Evolutionary conservation across 2,329 filamentous ascomycete species (phyloP), one percentile per base, ranked within the genome.

Genomic region (Colletotrichum caudatum): DNA sequence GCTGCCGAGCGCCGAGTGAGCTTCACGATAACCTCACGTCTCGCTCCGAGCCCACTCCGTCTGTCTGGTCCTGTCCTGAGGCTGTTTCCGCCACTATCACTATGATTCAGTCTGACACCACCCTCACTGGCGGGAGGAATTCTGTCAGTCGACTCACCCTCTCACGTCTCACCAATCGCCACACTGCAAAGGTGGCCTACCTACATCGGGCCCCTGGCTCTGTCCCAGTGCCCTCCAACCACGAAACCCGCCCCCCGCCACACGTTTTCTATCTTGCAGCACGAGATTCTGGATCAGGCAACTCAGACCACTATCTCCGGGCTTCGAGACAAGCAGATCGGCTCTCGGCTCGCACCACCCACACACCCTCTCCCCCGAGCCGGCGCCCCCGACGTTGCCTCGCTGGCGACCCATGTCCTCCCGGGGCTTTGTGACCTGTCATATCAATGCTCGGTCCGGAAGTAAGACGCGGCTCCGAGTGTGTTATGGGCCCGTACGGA

Each of bases 331-430:
- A 71, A 56, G 51, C 62, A 60, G 70, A 71, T 71, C 70, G 70
- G 70, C 61, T 71, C 54, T 71, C 70, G 70, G 70, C 54, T 72
- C 66, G 66, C 56, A 66, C 51, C 54, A 46, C 53, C 61, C 70
- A 66, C 66, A 66, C 66, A 62, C 66, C 62, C 66, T 60, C 66
- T 57, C n/a, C 35, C 54, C 70, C 48, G 66, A 56, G 46, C 64
- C 67, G 56, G 48, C 14, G 56, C 67, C 50, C 57, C 64, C 46
- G 44, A 64, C 65, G 59, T 64, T 71, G 69, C 69, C 64, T 69
- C 53, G 69, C 53, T 71, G 69, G 54, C 69, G 51, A 46, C 64
- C 65, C 50, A 54, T 46, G 61, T 67, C 50, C 51, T 26, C 46
- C 48, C 35, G 37, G 58, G 23, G 64, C 26, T 62, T 67, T 71